Evolutionary conservation across 2,329 filamentous ascomycete genomes (phyloP).

Genomic region (Claviceps africana): DNA sequence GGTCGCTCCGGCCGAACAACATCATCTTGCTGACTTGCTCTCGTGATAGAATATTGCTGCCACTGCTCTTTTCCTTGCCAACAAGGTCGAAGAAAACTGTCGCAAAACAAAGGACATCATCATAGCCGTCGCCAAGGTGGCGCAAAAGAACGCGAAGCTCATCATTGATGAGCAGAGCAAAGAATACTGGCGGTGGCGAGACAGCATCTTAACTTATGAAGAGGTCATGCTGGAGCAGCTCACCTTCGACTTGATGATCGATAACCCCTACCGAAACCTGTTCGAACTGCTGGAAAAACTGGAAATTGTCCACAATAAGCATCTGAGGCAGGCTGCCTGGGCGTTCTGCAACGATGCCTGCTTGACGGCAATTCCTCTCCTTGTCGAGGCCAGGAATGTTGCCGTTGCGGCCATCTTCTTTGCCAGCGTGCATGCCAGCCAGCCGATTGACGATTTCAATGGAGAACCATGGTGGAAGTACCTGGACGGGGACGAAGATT

Average conservation of each 20-base stretch:
- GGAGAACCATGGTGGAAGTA: slow-evolving; percentile 80
- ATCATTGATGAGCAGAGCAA: slow-evolving; percentile 93
- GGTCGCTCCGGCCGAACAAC: too few relatives aligned
- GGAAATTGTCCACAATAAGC: slow-evolving; percentile 63
- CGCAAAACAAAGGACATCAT: slow-evolving; percentile 92
- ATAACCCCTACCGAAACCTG: slow-evolving; percentile 74
- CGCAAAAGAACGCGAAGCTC: slow-evolving; percentile 83
- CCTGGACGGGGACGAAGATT: slow-evolving; percentile 54
- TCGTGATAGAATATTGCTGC: slow-evolving; percentile 60
- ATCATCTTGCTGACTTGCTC: neutral
- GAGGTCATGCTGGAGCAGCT: slow-evolving; percentile 82
- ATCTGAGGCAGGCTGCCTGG: slow-evolving; percentile 76
- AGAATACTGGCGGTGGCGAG: slow-evolving; percentile 96
- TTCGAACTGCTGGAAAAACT: slow-evolving; percentile 68
- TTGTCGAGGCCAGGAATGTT: slow-evolving; percentile 66
- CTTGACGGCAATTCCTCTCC: slow-evolving; percentile 69
- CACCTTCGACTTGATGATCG: slow-evolving; percentile 85
- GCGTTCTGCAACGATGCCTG: slow-evolving; percentile 86
- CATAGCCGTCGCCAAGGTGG: slow-evolving; percentile 82
- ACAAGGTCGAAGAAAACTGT: slow-evolving; percentile 94
- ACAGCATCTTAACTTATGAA: slow-evolving; percentile 84
- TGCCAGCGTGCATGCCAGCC: slow-evolving; percentile 58
- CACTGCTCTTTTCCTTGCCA: slow-evolving; percentile 82
- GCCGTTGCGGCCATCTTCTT: slow-evolving; percentile 81
- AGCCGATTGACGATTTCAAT: slow-evolving; percentile 62